Evolutionary conservation across 2,329 filamentous ascomycete genomes (phyloP), one percentile per base, ranked within the genome.

Genomic region (Xylariaceae sp.): DNA sequence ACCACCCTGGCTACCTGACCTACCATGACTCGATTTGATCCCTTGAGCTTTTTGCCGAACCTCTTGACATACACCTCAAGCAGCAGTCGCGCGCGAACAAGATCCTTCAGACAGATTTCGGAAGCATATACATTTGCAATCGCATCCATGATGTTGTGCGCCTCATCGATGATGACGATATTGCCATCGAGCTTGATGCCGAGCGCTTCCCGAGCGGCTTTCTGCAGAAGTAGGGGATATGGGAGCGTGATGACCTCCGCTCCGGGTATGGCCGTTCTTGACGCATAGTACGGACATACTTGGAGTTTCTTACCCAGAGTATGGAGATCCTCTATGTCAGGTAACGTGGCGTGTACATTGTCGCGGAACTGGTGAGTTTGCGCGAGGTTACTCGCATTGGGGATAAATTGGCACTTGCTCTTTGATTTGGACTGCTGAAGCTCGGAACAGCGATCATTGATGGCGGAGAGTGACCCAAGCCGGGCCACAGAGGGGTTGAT

Each of bases 271-370:
- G 90, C 89, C 2, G 88, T 82, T 53, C 94, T 83, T 0, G 93
- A 93, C n/a, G 93, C 92, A 74, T 99, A 99, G 73, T 99, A 99
- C 0, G 94, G 93, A 71, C 94, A 99, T 4, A 97, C 83, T 0
- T 87, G 84, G 37, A 97, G 78, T 53, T 87, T 83, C 67, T 87
- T 89, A 3, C 94, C 94, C 1, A 97, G 77, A 11, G 79, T 78
- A 17, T 88, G 87, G 45, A 97, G 79, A 67, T 99, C 94, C 72
- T 99, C 94, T 57, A 99, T 97, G 69, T 99, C 94, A 2, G 90
- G 88, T 6, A 99, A 82, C 0, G 84, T 91, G 0, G 94, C 92
- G 42, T 97, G 77, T 0, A 89, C 84, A 65, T 89, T 85, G 70
- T 97, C 93, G 15, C 92, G 86, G 66, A 99, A 97, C 53, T 90